Conservation (phyloP, 1,139 yeast genomes). For the Zygosaccharomyces sapae region DNA sequence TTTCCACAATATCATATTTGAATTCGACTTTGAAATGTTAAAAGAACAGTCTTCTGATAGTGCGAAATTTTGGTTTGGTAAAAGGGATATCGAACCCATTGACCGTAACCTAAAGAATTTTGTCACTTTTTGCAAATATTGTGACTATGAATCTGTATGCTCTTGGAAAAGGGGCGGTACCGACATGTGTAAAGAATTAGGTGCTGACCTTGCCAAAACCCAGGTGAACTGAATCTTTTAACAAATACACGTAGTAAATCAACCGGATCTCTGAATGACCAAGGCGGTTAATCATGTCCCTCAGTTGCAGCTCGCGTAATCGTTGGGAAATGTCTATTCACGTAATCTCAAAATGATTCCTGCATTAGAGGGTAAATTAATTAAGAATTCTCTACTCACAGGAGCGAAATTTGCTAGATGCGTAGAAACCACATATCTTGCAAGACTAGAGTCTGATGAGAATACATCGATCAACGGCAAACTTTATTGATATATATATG, state of each 20-base stretch:
- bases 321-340: neutral
- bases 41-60: conserved; percentile 37
- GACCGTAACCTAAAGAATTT: conserved; percentile 35
- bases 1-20: conserved; percentile 41
- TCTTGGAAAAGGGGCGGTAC: conserved; percentile 30
- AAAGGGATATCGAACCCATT: conserved; percentile 42
- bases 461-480: conserved; percentile 7
- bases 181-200: conserved; percentile 20
- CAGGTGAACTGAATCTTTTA: no score
- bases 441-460: conserved; percentile 35
- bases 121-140: conserved; percentile 45
- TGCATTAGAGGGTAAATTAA: neutral
- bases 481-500: neutral
- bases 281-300: no score
- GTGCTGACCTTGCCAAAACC: conserved; percentile 18
- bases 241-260: no score
- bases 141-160: conserved; percentile 46
- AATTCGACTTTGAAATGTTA: conserved; percentile 37
- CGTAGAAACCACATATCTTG: conserved; percentile 21
- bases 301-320: neutral
- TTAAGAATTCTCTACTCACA: conserved; percentile 3
- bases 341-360: neutral
- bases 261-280: no score
- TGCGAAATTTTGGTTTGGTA: conserved; percentile 53
- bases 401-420: conserved; percentile 34